Conservation (phyloP, 2,329 filamentous ascomycete species). For the Atkinsonella texensis region DNA sequence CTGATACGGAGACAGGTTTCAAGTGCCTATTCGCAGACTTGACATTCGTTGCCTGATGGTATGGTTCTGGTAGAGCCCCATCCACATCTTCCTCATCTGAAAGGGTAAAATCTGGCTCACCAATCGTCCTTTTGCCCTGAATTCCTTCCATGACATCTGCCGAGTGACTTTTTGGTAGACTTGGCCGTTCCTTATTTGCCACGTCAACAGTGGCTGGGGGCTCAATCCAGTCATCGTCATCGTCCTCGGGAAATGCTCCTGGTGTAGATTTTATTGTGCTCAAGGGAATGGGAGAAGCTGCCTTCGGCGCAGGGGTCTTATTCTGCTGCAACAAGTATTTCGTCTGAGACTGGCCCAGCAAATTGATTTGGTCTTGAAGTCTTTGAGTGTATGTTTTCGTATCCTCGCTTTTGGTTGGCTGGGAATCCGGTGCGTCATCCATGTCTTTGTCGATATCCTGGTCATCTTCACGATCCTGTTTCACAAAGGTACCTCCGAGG, state of each 20-base stretch:
- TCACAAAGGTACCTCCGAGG: constrained; percentile 36
- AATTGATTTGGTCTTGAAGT: constrained; percentile 83
- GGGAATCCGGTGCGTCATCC: constrained; percentile 26
- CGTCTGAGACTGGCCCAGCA: constrained; percentile 47
- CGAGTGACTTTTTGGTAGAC: constrained; percentile 47
- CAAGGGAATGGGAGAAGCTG: constrained; percentile 16
- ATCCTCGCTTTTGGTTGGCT: constrained; percentile 30
- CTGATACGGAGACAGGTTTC: constrained; percentile 39
- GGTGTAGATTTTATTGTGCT: constrained; percentile 33
- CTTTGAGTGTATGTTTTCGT: constrained; percentile 83
- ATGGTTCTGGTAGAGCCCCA: neutral
- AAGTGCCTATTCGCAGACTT: constrained; percentile 1
- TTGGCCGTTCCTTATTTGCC: constrained; percentile 30
- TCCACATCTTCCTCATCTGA: constrained; percentile 4
- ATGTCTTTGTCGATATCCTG: constrained; percentile 43
- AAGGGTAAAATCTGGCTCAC: constrained; percentile 26
- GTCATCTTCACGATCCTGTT: constrained; percentile 32
- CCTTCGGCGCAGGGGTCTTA: constrained; percentile 20
- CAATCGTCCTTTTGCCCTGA: constrained; percentile 34
- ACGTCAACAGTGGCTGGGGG: constrained; percentile 28
- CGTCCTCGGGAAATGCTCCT: constrained; percentile 47
- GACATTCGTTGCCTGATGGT: constrained; percentile 3
- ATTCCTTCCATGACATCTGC: constrained; percentile 49
- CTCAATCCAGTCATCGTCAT: constrained; percentile 53
- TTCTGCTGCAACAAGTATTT: constrained; percentile 24